phyloP scores from a whole-genome alignment of 768 basidiomycete genomes.

The Coprinopsis cinerea region DNA sequence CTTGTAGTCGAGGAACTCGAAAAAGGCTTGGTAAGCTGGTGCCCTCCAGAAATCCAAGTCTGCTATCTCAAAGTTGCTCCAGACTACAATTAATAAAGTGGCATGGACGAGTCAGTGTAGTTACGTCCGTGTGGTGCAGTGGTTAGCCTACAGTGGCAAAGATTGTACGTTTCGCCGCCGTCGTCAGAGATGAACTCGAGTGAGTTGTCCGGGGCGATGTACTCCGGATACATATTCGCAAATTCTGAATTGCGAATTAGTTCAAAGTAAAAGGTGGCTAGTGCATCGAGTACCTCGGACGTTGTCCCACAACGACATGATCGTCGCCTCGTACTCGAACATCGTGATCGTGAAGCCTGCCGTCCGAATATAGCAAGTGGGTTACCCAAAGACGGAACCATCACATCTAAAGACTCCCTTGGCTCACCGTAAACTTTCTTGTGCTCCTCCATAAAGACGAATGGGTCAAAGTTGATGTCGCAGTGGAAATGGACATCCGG shows the following conservation, averaged over 20 bases:
- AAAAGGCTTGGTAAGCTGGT: conserved; percentile 59
- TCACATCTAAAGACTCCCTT: no score
- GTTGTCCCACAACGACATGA: conserved; percentile 70
- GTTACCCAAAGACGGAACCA: not conserved
- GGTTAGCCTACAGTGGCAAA: conserved; percentile 56
- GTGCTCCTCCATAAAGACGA: conserved; percentile 67
- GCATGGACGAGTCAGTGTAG: no score
- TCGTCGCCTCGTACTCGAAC: conserved; percentile 72
- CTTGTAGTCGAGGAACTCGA: conserved; percentile 52
- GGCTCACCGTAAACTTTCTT: conserved; percentile 60
- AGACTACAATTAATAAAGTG: conserved; percentile 29
- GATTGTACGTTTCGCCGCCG: conserved; percentile 64
- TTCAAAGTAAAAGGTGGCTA: not conserved
- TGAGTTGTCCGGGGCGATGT: conserved; percentile 53
- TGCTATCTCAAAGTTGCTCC: conserved; percentile 73
- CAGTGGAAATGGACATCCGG: conserved; percentile 76
- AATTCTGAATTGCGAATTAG: conserved; percentile 42
- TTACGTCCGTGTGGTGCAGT: not conserved
- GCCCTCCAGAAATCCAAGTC: conserved; percentile 63
- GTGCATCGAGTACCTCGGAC: conserved; percentile 47
- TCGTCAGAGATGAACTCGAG: conserved; percentile 65
- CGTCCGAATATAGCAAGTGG: conserved; percentile 8
- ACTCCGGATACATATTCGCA: conserved; percentile 47
- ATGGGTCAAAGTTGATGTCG: conserved; percentile 63
- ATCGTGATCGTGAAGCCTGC: conserved; percentile 69